Percentiles rank a stretch among this genome's conserved stretches.
Conservation (phyloP, 2,329 filamentous ascomycete species). For the Sclerotinia minor region DNA sequence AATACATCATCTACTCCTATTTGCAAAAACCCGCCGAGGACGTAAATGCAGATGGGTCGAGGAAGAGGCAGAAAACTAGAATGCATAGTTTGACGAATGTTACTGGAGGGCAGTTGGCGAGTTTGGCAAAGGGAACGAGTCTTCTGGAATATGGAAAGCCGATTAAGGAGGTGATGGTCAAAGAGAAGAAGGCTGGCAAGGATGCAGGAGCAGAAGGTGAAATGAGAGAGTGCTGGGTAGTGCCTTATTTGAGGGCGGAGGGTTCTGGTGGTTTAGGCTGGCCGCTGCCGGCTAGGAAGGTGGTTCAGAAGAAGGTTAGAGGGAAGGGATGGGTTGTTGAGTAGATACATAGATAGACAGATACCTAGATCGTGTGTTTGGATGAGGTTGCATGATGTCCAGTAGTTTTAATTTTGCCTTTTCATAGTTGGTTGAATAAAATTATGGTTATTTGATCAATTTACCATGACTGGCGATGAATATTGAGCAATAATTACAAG, state of each 20-base stretch:
- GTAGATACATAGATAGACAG: constrained; percentile 26
- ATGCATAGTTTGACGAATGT: constrained; percentile 87
- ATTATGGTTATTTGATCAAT: neutral
- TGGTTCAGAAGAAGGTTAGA: constrained; percentile 72
- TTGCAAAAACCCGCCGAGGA: constrained; percentile 64
- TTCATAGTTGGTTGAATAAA: neutral
- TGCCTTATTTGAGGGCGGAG: constrained; percentile 73
- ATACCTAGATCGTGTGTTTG: neutral
- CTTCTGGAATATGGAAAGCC: constrained; percentile 85
- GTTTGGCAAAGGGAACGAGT: constrained; percentile 80
- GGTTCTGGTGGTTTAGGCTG: constrained; percentile 69
- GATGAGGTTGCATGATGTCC: neutral
- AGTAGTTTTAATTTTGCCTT: neutral
- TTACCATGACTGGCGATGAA: neutral
- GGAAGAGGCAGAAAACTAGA: constrained; percentile 69
- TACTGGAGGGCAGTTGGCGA: constrained; percentile 71
- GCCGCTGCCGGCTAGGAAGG: constrained; percentile 82
- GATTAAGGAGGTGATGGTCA: constrained; percentile 70
- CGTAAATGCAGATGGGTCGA: constrained; percentile 45
- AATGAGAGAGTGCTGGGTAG: constrained; percentile 76
- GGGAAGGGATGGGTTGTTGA: constrained; percentile 69
- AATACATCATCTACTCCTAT: constrained; percentile 84
- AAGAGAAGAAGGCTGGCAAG: constrained; percentile 30
- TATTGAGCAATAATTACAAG: neutral
- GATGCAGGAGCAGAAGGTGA: constrained; percentile 48